Conservation (phyloP, 2,329 filamentous ascomycete species). For the Botrytis sinoallii region DNA sequence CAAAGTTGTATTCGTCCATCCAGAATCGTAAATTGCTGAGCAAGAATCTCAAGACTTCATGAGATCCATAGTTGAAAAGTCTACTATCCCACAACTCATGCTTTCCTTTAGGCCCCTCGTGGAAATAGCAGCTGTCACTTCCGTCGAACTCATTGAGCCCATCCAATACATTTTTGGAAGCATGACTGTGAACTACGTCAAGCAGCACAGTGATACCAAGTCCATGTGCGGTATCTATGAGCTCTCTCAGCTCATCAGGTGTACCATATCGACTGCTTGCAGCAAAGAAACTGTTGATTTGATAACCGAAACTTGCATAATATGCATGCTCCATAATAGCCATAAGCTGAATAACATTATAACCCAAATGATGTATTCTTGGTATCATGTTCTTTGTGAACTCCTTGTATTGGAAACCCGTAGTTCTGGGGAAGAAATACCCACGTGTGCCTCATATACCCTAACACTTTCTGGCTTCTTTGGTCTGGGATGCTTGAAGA, state of each 20-base stretch:
- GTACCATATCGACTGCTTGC: constrained; percentile 92
- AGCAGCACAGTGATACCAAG: constrained; percentile 88
- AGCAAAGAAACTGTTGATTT: constrained; percentile 98
- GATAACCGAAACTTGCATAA: constrained; percentile 98
- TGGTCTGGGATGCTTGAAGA: constrained; percentile 79
- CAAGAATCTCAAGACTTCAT: constrained; percentile 94
- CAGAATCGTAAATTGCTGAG: constrained; percentile 95
- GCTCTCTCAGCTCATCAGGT: constrained; percentile 92
- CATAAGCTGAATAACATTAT: constrained; percentile 98
- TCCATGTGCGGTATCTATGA: constrained; percentile 91
- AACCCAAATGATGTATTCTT: constrained; percentile 83
- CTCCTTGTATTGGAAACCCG: constrained; percentile 92
- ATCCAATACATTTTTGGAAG: constrained; percentile 94
- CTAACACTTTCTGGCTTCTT: constrained; percentile 82
- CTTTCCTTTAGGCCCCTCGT: constrained; percentile 75
- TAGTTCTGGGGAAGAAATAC: constrained; percentile 88
- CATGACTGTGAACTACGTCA: constrained; percentile 96
- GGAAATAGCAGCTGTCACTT: constrained; percentile 94
- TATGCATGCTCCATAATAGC: constrained; percentile 99
- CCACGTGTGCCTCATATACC: constrained; percentile 98
- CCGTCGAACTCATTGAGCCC: constrained; percentile 96
- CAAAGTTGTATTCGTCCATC: constrained; percentile 98
- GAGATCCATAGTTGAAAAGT: constrained; percentile 93
- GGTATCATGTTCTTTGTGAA: constrained; percentile 92
- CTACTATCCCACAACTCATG: constrained; percentile 96